Base-by-base conservation (phyloP, 2,329 filamentous ascomycete genomes). In the Venturia pyrina region DNA sequence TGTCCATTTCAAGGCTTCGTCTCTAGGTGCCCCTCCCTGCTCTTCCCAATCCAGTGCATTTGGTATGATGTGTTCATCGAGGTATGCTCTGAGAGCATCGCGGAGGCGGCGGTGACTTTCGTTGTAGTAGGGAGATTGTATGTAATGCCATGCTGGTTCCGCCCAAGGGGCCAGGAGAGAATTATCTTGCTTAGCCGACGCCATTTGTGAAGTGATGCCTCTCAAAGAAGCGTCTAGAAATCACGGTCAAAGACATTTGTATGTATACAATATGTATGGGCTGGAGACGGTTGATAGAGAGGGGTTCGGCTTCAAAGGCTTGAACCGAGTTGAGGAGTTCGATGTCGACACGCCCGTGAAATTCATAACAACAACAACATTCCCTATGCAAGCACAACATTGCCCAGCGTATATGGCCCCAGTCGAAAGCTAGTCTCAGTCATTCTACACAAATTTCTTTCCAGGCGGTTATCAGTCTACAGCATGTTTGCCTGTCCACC, bases 21-120 rank as follows among this genome's bases (percentile, higher is more conserved):
- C 73, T 1, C 82, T 81, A 2, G 81, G 81, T 3, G 79, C 80
- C 71, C 75, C 75, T 53, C 79, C 79, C 28, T 73, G 72, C 64
- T 76, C 78, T 68, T 89, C 87, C 87, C 87, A 89, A 48, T 88
- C 84, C 41, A 86, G 79, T 4, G 83, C 82, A 68, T 82, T 78
- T 0, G 85, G 86, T 1, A 83, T 75, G 57, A 89, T 78, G 46
- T 86, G 75, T 1, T 80, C 78, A 66, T 89, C 82, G 61, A 89
- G 77, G 68, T 88, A 89, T 32, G 78, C 71, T 48, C 87, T 82
- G 0, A 88, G 76, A 5, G 77, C 78, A 46, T 82, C 78, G 63
- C 85, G 84, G 1, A 89, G 78, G n/a, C 74, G 76, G 41, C 81
- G 80, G 71, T 89, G 87, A 2, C 82, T 83, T 17, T 82, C 78